Evolutionary conservation across 1,284 basidiomycete genomes (phyloP).

Genomic region (Pseudozyma hubeiensis): DNA sequence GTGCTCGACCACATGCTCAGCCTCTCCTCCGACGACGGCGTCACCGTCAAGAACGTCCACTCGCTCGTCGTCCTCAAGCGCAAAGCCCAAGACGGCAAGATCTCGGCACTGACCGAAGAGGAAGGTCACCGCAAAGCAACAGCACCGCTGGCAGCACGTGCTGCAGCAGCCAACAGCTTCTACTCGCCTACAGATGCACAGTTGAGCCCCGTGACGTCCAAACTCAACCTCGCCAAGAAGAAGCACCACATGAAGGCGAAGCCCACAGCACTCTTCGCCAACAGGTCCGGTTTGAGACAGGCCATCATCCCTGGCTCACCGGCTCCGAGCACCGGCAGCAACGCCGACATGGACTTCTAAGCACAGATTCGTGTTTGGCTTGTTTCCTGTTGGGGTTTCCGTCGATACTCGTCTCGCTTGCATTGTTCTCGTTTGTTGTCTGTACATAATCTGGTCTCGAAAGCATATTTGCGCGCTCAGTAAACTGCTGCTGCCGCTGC

Average conservation of each 20-base stretch:
- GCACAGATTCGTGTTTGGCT: not conserved
- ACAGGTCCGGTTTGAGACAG: slow-evolving; percentile 46
- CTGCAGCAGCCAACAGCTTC: slow-evolving; percentile 61
- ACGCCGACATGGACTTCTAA: slow-evolving; percentile 45
- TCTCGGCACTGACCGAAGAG: slow-evolving; percentile 62
- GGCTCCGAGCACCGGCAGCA: slow-evolving; percentile 41
- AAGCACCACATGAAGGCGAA: slow-evolving; percentile 66
- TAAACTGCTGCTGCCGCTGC: not conserved
- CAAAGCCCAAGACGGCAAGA: slow-evolving; percentile 58
- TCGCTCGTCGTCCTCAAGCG: slow-evolving; percentile 65
- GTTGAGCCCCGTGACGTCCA: slow-evolving; percentile 66
- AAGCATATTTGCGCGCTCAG: not conserved
- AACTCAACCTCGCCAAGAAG: slow-evolving; percentile 66
- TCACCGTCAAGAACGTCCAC: slow-evolving; percentile 42
- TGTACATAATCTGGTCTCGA: slow-evolving; percentile 10
- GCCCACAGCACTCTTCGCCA: slow-evolving; percentile 66
- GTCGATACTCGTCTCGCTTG: slow-evolving; percentile 2
- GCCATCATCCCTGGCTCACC: slow-evolving; percentile 43
- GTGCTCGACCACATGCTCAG: slow-evolving; percentile 60
- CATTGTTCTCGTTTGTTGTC: slow-evolving; percentile 3
- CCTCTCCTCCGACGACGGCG: slow-evolving; percentile 26
- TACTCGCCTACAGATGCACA: slow-evolving; percentile 67
- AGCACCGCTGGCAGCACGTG: slow-evolving; percentile 63
- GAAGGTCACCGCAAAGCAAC: slow-evolving; percentile 66
- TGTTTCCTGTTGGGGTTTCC: not conserved